These are phyloP conservation scores for Pleurozium schreberi DNA, from an alignment of 225 moss, liverwort and hornwort genomes.

Conservation along the genomic window DNA sequence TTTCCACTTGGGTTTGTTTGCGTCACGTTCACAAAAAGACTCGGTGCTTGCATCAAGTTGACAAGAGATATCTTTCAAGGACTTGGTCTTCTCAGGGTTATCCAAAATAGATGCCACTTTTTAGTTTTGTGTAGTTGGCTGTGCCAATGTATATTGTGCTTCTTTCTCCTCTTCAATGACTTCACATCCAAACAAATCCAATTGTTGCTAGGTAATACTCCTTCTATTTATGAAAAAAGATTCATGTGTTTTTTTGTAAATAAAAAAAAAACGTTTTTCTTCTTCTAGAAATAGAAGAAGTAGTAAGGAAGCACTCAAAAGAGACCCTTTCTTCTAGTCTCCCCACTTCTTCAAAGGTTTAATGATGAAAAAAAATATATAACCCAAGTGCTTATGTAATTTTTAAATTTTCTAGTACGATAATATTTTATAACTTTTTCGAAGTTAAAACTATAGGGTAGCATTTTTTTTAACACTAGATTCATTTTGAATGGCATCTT, in stretches of 20 bases:
- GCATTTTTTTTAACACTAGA: accelerated
- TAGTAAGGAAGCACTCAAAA: too few relatives aligned
- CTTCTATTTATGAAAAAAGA: too few relatives aligned
- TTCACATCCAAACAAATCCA: too few relatives aligned
- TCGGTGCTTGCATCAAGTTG: background rate
- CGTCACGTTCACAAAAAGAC: accelerated
- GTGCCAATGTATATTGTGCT: too few relatives aligned
- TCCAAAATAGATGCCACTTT: accelerated
- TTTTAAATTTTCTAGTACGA: too few relatives aligned
- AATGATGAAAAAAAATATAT: background rate
- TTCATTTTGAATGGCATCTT: accelerated
- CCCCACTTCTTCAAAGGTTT: accelerated
- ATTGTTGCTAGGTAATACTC: background rate
- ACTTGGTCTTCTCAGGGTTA: background rate
- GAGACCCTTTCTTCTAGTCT: background rate
- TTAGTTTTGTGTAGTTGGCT: too few relatives aligned
- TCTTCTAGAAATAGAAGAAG: too few relatives aligned
- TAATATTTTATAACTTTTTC: background rate
- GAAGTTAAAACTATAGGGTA: accelerated
- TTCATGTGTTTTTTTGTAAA: too few relatives aligned
- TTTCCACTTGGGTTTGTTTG: background rate
- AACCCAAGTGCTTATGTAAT: too few relatives aligned
- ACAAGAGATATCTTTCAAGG: background rate
- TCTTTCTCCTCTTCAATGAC: too few relatives aligned
- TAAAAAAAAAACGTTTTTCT: too few relatives aligned